Evolutionary conservation across 495 filamentous ascomycete genomes (phyloP), one percentile per base, ranked within the genome.

Genomic region (Penicillium cataractarum): DNA sequence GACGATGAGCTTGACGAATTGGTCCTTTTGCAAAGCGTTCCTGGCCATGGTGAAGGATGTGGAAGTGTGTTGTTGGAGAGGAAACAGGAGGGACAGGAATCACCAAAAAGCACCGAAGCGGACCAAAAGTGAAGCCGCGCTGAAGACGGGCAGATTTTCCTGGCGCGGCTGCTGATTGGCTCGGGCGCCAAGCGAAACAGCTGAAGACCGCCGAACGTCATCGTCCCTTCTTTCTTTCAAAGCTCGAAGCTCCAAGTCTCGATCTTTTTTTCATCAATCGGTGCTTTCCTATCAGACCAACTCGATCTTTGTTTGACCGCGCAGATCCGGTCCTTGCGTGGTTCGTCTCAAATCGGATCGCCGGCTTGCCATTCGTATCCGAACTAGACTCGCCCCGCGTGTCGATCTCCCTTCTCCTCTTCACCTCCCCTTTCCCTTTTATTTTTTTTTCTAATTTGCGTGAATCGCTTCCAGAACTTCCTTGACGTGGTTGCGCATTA

Each of bases 1-100:
- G 55, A 99, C 95, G 59, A 99, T 96, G 71, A 99, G 87, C 81
- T 97, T 99, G 73, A 99, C 93, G 42, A 98, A 88, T 77, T 92
- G 88, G 71, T 97, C 92, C 64, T 83, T 87, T 65, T 85, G 83
- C 57, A 87, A 74, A 50, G 81, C 83, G 75, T 82, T 86, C 70
- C 88, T 90, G 44, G 95, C 93, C 95, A 98, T 98, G 60, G 65
- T 84, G 79, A 62, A 42, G 29, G 27, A 48, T 57, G 57, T 26
- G 33, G 40, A 27, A 40, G n/a, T 22, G 33, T 13, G 22, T 22
- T 2, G 19, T 22, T 21, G 13, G 6, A 13, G 24, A 29, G 46
- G 9, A n/a, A 26, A 26, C 22, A 15, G 12, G 8, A 7, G 8
- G 17, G 24, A 52, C 21, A 13, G 50, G 54, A 40, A 31, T 32